These are phyloP conservation scores for Calonectria naviculata DNA, from an alignment of 2,329 filamentous ascomycete genomes.

Conservation along the genomic window DNA sequence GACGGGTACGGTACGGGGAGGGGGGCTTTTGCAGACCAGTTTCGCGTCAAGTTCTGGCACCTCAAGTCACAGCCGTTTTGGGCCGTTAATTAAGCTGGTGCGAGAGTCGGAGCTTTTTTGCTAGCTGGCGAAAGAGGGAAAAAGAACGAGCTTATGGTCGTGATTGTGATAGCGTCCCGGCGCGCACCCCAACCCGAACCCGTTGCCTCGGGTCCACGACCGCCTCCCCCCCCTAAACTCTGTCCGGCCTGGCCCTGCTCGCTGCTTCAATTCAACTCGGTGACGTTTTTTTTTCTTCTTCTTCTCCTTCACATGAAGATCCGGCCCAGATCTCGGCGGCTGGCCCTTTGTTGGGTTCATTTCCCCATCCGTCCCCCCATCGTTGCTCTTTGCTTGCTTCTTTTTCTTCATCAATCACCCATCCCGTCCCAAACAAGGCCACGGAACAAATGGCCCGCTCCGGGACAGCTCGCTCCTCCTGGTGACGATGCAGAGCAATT, in stretches of 20 bases:
- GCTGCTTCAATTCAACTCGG: not conserved
- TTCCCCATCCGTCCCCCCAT: not conserved
- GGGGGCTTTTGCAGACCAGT: not conserved
- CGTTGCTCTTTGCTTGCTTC: conserved; percentile 5
- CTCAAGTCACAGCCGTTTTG: not conserved
- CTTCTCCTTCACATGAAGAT: conserved; percentile 5
- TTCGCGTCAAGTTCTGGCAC: not conserved
- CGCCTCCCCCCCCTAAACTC: not conserved
- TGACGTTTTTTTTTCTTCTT: not conserved
- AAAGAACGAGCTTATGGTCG: not conserved
- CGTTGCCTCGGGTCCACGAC: conserved; percentile 11
- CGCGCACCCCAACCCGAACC: not conserved
- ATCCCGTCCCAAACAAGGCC: not conserved
- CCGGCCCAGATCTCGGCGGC: not conserved
- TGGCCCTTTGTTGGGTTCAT: not conserved
- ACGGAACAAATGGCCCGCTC: not conserved
- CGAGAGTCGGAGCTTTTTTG: too few species aligned
- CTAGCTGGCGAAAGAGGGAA: too few species aligned
- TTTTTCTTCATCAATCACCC: not conserved
- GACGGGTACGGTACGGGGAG: too few species aligned
- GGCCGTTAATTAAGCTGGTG: not conserved
- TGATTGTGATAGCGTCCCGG: not conserved
- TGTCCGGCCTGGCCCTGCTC: not conserved
- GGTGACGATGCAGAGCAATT: not conserved
- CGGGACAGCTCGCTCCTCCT: not conserved